Evolutionary conservation across 2,329 filamentous ascomycete genomes (phyloP), one percentile per base, ranked within the genome.

Genomic region (Periconia sp.): DNA sequence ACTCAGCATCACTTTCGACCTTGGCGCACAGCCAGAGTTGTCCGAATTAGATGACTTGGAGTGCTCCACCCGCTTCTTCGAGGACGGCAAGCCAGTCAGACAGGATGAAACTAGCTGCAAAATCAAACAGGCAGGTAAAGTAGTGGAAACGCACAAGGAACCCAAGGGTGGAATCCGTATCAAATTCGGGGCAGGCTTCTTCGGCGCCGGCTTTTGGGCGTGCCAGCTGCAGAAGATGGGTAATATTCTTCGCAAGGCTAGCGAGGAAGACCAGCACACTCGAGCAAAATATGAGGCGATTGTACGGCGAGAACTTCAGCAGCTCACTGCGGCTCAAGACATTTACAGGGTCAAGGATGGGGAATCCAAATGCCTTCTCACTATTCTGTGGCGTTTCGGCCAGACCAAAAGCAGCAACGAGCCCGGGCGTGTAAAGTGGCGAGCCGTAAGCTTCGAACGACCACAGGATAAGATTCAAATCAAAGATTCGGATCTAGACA

Each of bases 121-220:
- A 33, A 47, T 56, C 8, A 63, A 63, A 23, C 63, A 69, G 42
- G 65, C 64, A 44, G 27, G 30, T n/a, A 31, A 31, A 23, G 27
- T 30, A 15, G n/a, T 35, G 6, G 60, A 65, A 35, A 62, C 66
- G 45, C 51, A 46, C 14, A 47, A 56, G 13, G 55, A 61, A 54
- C 42, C 61, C 60, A 40, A 58, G n/a, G 57, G 68, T 52, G 44
- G 65, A 42, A 48, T 73, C 52, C 57, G 61, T 59, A 61, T 75
- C 9, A 60, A 59, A 1, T 79, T 80, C 47, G 74, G 76, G 2
- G 77, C 75, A 45, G 64, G 59, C 2, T 79, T 79, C 54, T 79
- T 27, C 8, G 74, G 75, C 1, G 77, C 75, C 45, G 64, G 59
- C 2, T 79, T 79, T 54, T 80, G 77, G 77, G 77, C 73, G 1